Evolutionary conservation across 2,329 filamentous ascomycete genomes (phyloP).

Genomic region (Penicillium fuscoglaucum): DNA sequence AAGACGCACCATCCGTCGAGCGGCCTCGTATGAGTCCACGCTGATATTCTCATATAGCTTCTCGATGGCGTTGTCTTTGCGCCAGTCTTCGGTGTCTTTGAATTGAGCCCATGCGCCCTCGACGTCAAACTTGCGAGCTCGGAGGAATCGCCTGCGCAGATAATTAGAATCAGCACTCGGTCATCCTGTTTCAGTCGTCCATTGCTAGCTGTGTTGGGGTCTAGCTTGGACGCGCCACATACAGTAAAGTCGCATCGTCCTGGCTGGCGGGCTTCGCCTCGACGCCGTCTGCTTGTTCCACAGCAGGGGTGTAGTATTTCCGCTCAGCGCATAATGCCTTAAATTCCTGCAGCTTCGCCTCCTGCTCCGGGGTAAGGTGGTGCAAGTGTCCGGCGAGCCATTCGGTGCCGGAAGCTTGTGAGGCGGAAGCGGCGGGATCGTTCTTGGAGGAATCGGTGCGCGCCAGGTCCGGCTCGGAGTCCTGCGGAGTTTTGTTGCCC

Average conservation of each 20-base stretch:
- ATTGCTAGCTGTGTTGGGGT: not conserved
- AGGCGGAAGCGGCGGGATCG: constrained; percentile 38
- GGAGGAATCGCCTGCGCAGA: constrained; percentile 70
- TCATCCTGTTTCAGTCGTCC: not conserved
- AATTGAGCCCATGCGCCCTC: constrained; percentile 80
- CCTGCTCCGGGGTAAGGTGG: constrained; percentile 70
- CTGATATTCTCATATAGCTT: constrained; percentile 85
- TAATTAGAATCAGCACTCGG: not conserved
- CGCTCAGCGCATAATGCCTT: constrained; percentile 66
- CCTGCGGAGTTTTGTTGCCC: constrained; percentile 34
- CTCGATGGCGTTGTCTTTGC: constrained; percentile 74
- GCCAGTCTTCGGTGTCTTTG: constrained; percentile 84
- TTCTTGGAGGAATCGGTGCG: constrained; percentile 35
- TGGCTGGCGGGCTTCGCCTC: constrained; percentile 43
- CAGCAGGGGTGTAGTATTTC: constrained; percentile 51
- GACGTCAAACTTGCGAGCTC: constrained; percentile 77
- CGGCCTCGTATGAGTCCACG: constrained; percentile 77
- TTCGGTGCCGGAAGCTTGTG: constrained; percentile 37
- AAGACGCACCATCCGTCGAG: constrained; percentile 63
- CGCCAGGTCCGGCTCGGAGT: constrained; percentile 28
- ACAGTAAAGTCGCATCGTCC: constrained; percentile 52
- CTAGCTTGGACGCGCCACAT: constrained; percentile 25
- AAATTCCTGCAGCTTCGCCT: constrained; percentile 67
- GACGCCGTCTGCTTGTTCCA: constrained; percentile 24
- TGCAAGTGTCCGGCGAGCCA: constrained; percentile 69